Base-by-base conservation (phyloP, 495 filamentous ascomycete genomes). In the Mycothermus thermophilus region DNA sequence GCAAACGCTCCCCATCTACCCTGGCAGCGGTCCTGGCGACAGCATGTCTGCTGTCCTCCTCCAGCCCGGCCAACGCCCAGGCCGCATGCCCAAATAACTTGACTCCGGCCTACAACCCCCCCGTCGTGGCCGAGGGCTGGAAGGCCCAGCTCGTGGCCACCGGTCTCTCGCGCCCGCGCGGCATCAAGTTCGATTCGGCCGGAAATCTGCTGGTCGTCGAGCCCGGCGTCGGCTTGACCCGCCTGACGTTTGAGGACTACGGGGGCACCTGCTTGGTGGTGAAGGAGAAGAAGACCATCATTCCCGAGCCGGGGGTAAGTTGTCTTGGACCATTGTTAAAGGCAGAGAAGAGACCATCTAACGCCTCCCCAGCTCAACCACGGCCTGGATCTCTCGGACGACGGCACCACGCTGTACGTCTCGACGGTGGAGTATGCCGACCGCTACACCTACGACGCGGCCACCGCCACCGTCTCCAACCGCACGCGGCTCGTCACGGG, bases 171-270 rank as follows among this genome's bases (percentile, higher is more conserved):
- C 52, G 39, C 4, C 78, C 80, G 8, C 64, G 79, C 4, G 62
- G 68, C 11, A 62, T 85, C 27, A 47, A 69, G 1, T 68, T 83
- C 39, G 80, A 85, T 46, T 43, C 26, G 5, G 44, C 46, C 2
- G 77, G 77, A 1, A 67, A 67, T 18, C 54, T 85, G 11, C 61
- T 85, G 0, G 71, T 83, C 9, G 59, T 81, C 3, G 58, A 80
- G 37, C 34, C 57, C 14, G 59, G 64, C 5, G 14, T 27, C 3
- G 78, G 79, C 1, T 65, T 85, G 41, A 58, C 50, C 2, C 67
- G 63, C 19, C 47, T 80, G 29, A 54, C 41, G 3, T 50, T 81
- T 18, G 45, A 60, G 10, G 66, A 63, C 15, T 51, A 64, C 12
- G 66, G 62, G 14, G 57, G 52, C 23, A 57, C 54, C 0, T 60